Conservation (phyloP, 345 rosid species). For the Eutrema japonicum region DNA sequence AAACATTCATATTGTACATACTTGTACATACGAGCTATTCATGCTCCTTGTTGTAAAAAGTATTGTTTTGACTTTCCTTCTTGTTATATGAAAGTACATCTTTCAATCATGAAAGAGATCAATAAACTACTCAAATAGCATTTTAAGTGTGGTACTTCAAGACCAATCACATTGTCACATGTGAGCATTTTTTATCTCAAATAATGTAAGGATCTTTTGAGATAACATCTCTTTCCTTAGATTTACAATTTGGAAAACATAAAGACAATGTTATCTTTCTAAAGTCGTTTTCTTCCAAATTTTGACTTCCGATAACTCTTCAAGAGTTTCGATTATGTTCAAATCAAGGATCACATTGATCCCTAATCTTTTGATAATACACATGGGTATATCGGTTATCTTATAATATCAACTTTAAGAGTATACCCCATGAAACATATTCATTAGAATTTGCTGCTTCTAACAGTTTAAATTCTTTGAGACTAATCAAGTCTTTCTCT, state of each 20-base stretch:
- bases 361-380: neutral
- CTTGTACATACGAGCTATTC: neutral
- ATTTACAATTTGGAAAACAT: too few species aligned
- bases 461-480: too few species aligned
- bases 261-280: neutral
- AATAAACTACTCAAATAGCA: neutral
- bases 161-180: too few species aligned
- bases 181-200: too few species aligned
- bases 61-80: neutral
- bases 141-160: neutral
- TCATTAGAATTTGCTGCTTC: too few species aligned
- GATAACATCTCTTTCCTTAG: neutral
- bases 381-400: neutral
- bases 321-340: neutral
- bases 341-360: neutral
- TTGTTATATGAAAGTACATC: neutral
- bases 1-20: neutral
- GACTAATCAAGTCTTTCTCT: too few species aligned
- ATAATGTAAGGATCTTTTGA: too few species aligned
- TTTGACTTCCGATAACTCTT: neutral
- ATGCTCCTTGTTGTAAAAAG: neutral
- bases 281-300: too few species aligned
- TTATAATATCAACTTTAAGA: neutral
- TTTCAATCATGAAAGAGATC: neutral
- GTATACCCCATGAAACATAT: neutral